Evolutionary conservation across 2,329 filamentous ascomycete species (phyloP), one percentile per base, ranked within the genome.

Genomic region (Sphaerulina populicola): DNA sequence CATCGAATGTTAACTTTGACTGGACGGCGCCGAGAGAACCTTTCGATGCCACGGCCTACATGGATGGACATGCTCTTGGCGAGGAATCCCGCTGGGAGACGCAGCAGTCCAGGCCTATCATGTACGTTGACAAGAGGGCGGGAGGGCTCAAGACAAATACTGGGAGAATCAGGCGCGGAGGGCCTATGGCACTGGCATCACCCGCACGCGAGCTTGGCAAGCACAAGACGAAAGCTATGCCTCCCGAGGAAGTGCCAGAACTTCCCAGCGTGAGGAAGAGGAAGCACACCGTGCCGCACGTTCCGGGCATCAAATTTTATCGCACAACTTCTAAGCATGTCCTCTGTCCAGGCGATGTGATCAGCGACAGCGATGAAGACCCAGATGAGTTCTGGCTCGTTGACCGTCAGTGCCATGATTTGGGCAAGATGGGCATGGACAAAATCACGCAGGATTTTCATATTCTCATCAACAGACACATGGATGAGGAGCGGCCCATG

Each of bases 311-410:
- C 10, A 63, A 60, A 0, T 70, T 73, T 51, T 74, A 70, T 53
- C 63, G 71, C n/a, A 63, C 65, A 9, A 56, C 60, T 2, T 68
- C 68, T 1, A 74, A 73, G 54, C 62, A 69, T 8, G 61, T 60
- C 2, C 55, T 75, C 2, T 43, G 56, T 6, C 61, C 66, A 31
- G 71, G 68, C 6, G 70, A 72, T 44, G 40, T 56, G 4, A 56
- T 74, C 12, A 70, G 65, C 42, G 71, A 74, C 49, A 73, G 71
- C 55, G 72, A 74, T 27, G 68, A 72, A 39, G 71, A 72, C 5
- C 53, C 66, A 0, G 69, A 72, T 38, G 63, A 67, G 23, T 52
- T 51, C 2, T 73, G 71, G 69, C 51, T 72, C 5, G 44, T 59
- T 1, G 59, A 64, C 7, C 66, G 64, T 27, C 68, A 67, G 52